phyloP scores from a whole-genome alignment of 2,329 filamentous ascomycete genomes.

The Akanthomyces uredinophilus region DNA sequence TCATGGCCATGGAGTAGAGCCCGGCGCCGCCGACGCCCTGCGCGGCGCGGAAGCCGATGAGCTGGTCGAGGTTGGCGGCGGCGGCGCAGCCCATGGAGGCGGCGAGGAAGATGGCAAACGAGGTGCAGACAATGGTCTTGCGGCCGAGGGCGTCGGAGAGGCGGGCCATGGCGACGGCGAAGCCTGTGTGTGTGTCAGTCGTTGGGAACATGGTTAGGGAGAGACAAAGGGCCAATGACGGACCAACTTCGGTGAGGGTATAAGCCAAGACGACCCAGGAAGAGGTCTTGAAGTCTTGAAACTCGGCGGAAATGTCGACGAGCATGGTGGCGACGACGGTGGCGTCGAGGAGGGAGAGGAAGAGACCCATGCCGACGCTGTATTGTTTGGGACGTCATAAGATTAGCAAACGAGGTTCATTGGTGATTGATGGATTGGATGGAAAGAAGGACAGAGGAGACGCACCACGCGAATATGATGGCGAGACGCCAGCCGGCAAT shows the following conservation, averaged over 20 bases:
- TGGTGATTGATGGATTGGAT: too few species aligned
- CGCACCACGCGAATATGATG: constrained; percentile 18
- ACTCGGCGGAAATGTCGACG: constrained; percentile 13
- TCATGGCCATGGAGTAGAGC: constrained; percentile 21
- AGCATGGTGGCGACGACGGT: constrained; percentile 17
- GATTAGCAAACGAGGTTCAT: too few species aligned
- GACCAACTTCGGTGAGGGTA: constrained; percentile 16
- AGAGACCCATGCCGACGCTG: constrained; percentile 15
- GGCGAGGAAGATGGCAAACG: constrained; percentile 18
- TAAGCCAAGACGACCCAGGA: constrained; percentile 15
- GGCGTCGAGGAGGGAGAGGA: constrained; percentile 15
- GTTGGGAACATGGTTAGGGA: too few species aligned
- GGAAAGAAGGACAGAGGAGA: too few species aligned
- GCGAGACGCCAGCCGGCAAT: constrained; percentile 18
- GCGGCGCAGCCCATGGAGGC: constrained; percentile 19
- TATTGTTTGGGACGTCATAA: too few species aligned
- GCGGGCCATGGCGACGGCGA: constrained; percentile 18
- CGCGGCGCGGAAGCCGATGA: constrained; percentile 20
- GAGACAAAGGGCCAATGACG: too few species aligned
- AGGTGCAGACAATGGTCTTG: constrained; percentile 13
- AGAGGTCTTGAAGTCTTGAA: constrained; percentile 12
- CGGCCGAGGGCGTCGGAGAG: constrained; percentile 19
- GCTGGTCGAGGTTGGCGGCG: constrained; percentile 18
- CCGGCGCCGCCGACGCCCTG: constrained; percentile 22
- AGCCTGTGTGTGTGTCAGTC: constrained; percentile 14